A percentile compares a stretch with the other conserved stretches of the same genome.
Evolutionary conservation across 2,329 filamentous ascomycete species (phyloP).

Genomic region (Pyrenophora tritici-repentis): DNA sequence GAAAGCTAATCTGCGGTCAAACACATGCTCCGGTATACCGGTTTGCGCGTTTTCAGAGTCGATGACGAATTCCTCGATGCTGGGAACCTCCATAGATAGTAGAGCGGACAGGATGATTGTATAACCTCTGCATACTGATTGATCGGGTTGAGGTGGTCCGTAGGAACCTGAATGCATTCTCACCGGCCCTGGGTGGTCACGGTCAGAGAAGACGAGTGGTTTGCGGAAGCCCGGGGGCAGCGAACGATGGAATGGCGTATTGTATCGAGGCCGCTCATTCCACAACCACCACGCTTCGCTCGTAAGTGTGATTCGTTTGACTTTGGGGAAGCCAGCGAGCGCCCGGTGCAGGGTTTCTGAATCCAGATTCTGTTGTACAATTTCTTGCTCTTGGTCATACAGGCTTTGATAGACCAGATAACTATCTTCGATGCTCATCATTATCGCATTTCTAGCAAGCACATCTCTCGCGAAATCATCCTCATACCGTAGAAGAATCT

Average conservation of each 20-base stretch:
- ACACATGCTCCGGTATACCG: conserved; percentile 11
- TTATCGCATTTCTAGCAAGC: conserved; percentile 19
- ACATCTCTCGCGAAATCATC: conserved; percentile 19
- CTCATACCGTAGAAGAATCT: conserved; percentile 17
- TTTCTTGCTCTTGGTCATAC: conserved; percentile 38
- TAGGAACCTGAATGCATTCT: background rate
- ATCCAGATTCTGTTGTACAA: conserved; percentile 37
- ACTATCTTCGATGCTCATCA: conserved; percentile 31
- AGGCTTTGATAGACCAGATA: conserved; percentile 41
- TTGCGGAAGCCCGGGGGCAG: conserved; percentile 51
- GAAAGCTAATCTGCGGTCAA: conserved; percentile 4
- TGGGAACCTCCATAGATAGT: conserved; percentile 28
- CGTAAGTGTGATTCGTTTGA: conserved; percentile 49
- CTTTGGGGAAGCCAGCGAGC: conserved; percentile 42
- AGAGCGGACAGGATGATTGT: conserved; percentile 30
- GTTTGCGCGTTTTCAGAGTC: conserved; percentile 27
- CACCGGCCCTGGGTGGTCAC: conserved; percentile 5
- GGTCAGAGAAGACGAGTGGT: conserved; percentile 43
- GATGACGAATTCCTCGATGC: conserved; percentile 45
- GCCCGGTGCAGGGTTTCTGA: conserved; percentile 41
- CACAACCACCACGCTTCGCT: conserved; percentile 47
- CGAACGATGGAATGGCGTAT: conserved; percentile 51
- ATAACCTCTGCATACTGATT: conserved; percentile 41
- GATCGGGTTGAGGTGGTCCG: background rate
- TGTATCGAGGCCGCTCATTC: conserved; percentile 46